Evolutionary conservation across 2,329 filamentous ascomycete species (phyloP).

Genomic region (Fusarium solani-melongenae): DNA sequence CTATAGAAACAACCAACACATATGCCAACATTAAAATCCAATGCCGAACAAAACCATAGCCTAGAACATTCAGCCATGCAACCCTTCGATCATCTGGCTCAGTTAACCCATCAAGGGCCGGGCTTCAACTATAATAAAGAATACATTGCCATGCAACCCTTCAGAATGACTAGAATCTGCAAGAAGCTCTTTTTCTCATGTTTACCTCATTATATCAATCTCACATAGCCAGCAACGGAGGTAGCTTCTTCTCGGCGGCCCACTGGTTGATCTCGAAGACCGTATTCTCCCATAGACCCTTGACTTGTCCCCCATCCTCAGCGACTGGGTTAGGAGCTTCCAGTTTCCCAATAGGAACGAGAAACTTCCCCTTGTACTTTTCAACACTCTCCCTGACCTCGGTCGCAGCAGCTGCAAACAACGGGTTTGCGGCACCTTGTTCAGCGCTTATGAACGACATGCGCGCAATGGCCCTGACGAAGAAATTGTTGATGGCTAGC

Average conservation of each 20-base stretch:
- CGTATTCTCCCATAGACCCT: slow-evolving; percentile 3
- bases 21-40: too few relatives aligned
- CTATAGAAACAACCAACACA: too few relatives aligned
- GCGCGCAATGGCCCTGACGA: not conserved
- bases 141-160: too few relatives aligned
- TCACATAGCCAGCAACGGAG: not conserved
- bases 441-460: not conserved
- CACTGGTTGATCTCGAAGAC: not conserved
- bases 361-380: slow-evolving; percentile 4
- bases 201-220: not conserved
- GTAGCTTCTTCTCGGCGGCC: not conserved
- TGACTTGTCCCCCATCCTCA: not conserved
- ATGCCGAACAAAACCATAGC: too few relatives aligned
- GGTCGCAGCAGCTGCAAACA: slow-evolving; percentile 13
- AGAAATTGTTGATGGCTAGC: not conserved
- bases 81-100: too few relatives aligned
- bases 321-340: not conserved
- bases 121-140: too few relatives aligned
- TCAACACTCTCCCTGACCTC: not conserved
- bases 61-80: too few relatives aligned
- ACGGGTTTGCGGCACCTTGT: slow-evolving; percentile 2
- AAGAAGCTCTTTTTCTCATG: too few relatives aligned
- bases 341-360: not conserved
- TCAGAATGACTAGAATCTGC: too few relatives aligned
- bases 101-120: too few relatives aligned